Conservation (phyloP, 257 asterid genomes). For the Capsicum chinense region DNA sequence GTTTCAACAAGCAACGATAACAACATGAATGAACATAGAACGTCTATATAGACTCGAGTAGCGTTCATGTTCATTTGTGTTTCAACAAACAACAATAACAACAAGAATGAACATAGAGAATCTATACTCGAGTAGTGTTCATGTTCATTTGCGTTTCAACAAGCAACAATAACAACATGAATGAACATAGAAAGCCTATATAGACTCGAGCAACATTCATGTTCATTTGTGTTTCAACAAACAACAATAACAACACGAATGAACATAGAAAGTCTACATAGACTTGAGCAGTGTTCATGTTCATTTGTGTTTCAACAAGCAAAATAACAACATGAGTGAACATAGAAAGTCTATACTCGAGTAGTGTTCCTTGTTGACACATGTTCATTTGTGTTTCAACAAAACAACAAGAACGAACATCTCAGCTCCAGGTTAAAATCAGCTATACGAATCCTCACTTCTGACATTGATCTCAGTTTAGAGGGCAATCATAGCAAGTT, state of each 20-base stretch:
- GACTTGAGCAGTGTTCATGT: background rate
- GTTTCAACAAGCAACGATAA: too few relatives aligned
- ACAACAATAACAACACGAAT: too few relatives aligned
- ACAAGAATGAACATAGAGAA: background rate
- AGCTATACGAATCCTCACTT: background rate
- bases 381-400: background rate
- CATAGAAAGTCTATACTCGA: slow-evolving; percentile 6
- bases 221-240: too few relatives aligned
- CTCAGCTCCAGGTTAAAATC: background rate
- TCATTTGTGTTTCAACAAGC: background rate
- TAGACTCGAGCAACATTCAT: too few relatives aligned
- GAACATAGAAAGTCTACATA: background rate
- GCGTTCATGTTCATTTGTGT: too few relatives aligned
- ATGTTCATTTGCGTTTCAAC: background rate
- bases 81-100: too few relatives aligned
- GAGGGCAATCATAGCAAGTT: slow-evolving; percentile 32
- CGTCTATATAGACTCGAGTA: too few relatives aligned
- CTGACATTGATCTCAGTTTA: background rate
- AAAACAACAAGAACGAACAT: background rate
- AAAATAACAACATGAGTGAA: background rate
- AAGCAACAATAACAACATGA: background rate
- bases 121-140: background rate
- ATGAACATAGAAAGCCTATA: background rate
- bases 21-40: background rate
- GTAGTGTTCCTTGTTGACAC: background rate